These are phyloP conservation scores for Hypoxylon sp. DNA, from an alignment of 2,329 filamentous ascomycete genomes.

Conservation along the genomic window DNA sequence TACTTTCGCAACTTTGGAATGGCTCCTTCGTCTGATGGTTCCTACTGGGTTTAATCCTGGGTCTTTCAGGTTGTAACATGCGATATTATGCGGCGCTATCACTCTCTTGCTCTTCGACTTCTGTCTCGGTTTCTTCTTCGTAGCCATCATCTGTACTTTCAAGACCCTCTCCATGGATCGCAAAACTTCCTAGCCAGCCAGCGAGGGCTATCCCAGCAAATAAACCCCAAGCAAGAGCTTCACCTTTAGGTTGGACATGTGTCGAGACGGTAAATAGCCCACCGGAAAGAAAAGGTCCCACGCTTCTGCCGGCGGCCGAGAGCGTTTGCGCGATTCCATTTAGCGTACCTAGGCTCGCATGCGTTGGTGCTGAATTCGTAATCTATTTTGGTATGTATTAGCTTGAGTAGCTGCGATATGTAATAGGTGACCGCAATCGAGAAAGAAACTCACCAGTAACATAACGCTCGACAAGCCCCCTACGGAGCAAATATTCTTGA, in stretches of 20 bases:
- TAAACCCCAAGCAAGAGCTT: conserved; percentile 83
- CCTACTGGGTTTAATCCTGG: conserved; percentile 2
- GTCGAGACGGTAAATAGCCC: conserved; percentile 83
- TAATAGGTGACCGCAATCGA: no score
- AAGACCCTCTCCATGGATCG: conserved; percentile 71
- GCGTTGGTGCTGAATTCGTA: conserved; percentile 89
- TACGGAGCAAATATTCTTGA: conserved; percentile 91
- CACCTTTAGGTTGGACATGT: conserved; percentile 78
- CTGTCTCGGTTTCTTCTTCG: conserved; percentile 45
- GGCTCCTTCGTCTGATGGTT: conserved; percentile 1
- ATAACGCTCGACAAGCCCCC: conserved; percentile 90
- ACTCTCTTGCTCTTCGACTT: conserved; percentile 25
- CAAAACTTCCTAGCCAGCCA: conserved; percentile 81
- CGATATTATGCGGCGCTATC: conserved; percentile 16
- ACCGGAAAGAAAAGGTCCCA: conserved; percentile 88
- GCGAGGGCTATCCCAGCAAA: conserved; percentile 85
- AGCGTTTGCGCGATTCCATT: conserved; percentile 95
- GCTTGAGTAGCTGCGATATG: no score
- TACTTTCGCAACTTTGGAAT: not conserved
- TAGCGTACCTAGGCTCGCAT: conserved; percentile 84
- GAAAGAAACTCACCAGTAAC: conserved; percentile 70
- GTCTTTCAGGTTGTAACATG: not conserved
- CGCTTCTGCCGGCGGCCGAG: conserved; percentile 86
- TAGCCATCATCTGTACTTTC: conserved; percentile 65
- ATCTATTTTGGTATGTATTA: no score